Evolutionary conservation across 1,284 basidiomycete species (phyloP).

Genomic region (Leccinum ponderosum): DNA sequence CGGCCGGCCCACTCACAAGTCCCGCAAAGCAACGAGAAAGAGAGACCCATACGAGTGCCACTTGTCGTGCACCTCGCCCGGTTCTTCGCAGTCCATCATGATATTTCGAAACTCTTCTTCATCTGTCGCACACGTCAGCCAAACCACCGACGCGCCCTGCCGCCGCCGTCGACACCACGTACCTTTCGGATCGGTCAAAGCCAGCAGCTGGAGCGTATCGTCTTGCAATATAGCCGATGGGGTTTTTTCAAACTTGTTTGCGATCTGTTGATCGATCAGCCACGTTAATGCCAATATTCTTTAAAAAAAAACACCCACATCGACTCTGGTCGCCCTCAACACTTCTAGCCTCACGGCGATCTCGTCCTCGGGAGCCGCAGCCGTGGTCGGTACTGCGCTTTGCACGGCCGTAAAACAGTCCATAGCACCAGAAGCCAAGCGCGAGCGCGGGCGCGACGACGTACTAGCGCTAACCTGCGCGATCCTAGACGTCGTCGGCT

Average conservation of each 20-base stretch:
- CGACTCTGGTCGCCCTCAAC: slow-evolving; percentile 20
- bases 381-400: neutral
- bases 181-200: slow-evolving; percentile 23
- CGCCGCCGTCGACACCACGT: neutral
- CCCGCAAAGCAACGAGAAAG: slow-evolving; percentile 22
- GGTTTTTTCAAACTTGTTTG: slow-evolving; percentile 6
- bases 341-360: slow-evolving; percentile 12
- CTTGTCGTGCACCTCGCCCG: slow-evolving; percentile 17
- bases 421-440: neutral
- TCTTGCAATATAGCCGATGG: slow-evolving; percentile 23
- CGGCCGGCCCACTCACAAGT: slow-evolving; percentile 20
- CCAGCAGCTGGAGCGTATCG: slow-evolving; percentile 28
- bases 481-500: slow-evolving; percentile 7
- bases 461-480: slow-evolving; percentile 7
- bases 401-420: neutral
- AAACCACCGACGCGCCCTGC: slow-evolving; percentile 3
- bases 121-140: slow-evolving; percentile 13
- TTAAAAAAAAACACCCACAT: slow-evolving; percentile 15
- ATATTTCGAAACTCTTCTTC: slow-evolving; percentile 12
- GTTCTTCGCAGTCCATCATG: slow-evolving; percentile 22
- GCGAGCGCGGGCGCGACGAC: slow-evolving; percentile 7
- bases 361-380: slow-evolving; percentile 14
- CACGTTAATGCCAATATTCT: neutral
- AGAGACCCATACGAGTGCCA: slow-evolving; percentile 20
- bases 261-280: slow-evolving; percentile 15